These are phyloP conservation scores for Colletotrichum cordylinicola DNA, from an alignment of 2,329 filamentous ascomycete genomes.

Conservation along the genomic window DNA sequence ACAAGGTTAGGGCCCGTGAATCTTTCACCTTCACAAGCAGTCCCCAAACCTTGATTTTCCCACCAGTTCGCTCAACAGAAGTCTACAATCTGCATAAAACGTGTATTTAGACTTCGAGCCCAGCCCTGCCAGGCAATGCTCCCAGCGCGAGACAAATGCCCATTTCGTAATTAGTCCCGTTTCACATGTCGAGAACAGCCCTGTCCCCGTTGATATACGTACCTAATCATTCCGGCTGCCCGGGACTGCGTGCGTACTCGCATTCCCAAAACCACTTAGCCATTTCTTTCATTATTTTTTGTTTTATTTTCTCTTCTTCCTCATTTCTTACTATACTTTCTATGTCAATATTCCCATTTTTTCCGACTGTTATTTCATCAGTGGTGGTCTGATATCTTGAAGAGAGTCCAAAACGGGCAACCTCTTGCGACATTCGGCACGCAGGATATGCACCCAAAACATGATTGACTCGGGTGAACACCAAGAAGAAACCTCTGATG, in stretches of 20 bases:
- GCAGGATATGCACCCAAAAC: background rate
- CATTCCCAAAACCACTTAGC: background rate
- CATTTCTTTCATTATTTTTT: background rate
- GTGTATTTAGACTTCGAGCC: background rate
- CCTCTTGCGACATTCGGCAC: background rate
- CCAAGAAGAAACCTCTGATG: background rate
- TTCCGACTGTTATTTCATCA: too few relatives aligned
- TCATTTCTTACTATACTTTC: background rate
- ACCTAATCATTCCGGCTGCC: background rate
- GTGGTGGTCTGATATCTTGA: background rate
- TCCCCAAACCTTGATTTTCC: background rate
- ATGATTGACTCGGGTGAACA: background rate
- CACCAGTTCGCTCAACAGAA: background rate
- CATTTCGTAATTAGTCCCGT: background rate
- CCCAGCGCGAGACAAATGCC: background rate
- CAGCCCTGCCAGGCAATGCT: background rate
- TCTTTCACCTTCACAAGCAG: background rate
- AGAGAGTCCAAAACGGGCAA: background rate
- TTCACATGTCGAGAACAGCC: slow-evolving; percentile 1
- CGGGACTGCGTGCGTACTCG: background rate
- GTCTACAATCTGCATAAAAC: background rate
- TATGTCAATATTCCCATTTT: too few relatives aligned
- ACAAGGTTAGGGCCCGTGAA: background rate
- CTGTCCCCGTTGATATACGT: background rate
- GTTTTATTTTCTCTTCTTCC: background rate